A percentile compares a stretch with the other conserved stretches of the same genome.
Evolutionary conservation across 495 filamentous ascomycete species (phyloP).

Genomic region (Elaphomyces granulatus): DNA sequence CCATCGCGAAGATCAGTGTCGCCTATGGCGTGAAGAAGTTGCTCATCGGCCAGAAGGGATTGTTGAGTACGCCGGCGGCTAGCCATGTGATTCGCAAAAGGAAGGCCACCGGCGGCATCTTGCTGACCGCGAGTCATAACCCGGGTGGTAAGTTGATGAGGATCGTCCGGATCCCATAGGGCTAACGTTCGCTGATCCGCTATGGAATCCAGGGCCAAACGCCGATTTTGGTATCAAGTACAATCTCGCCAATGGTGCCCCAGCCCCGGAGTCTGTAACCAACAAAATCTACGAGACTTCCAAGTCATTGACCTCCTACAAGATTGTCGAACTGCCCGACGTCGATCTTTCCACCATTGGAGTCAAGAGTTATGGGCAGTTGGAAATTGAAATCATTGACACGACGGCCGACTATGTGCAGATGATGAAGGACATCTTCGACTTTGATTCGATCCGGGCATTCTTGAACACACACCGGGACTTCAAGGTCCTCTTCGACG

Average conservation of each 20-base stretch:
- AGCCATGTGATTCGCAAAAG: constrained; percentile 89
- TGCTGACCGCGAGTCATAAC: constrained; percentile 96
- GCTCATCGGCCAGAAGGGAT: constrained; percentile 86
- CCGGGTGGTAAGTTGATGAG: constrained; percentile 61
- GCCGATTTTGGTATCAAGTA: constrained; percentile 99
- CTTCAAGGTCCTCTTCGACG: constrained; percentile 96
- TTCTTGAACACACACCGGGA: constrained; percentile 75
- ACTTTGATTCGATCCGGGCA: constrained; percentile 85
- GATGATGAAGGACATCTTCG: constrained; percentile 97
- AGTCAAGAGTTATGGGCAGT: constrained; percentile 60
- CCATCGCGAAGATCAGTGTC: constrained; percentile 93
- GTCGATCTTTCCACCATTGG: constrained; percentile 76
- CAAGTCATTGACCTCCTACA: constrained; percentile 81
- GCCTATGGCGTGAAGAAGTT: constrained; percentile 99
- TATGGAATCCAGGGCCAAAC: constrained; percentile 60
- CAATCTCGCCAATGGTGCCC: constrained; percentile 90
- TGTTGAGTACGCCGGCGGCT: constrained; percentile 89
- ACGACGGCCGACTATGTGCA: constrained; percentile 80
- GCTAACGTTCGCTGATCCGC: neutral
- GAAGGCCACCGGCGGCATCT: constrained; percentile 88
- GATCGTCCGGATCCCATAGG: neutral
- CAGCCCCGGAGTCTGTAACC: constrained; percentile 86
- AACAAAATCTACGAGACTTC: constrained; percentile 93
- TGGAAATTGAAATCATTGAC: constrained; percentile 93
- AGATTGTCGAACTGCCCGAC: constrained; percentile 73